Percentiles rank a stretch among this genome's conserved stretches.
phyloP scores from a whole-genome alignment of 1,139 yeast species.

The Blastobotrys malaysiensis region DNA sequence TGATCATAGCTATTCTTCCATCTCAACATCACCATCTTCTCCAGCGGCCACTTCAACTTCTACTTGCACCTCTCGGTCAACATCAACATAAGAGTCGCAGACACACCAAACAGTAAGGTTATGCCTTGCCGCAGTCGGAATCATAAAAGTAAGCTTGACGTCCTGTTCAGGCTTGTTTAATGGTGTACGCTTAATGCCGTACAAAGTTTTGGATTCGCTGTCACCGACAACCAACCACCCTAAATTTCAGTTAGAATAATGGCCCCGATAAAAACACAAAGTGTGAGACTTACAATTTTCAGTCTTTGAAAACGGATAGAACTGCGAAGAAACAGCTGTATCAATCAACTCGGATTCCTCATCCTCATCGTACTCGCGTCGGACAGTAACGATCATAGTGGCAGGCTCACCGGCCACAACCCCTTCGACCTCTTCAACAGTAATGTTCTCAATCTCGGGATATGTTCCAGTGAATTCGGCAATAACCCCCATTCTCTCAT shows the following conservation, averaged over 20 bases:
- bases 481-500: conserved; percentile 50
- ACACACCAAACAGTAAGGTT: conserved; percentile 72
- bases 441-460: conserved; percentile 75
- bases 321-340: conserved; percentile 46
- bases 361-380: conserved; percentile 53
- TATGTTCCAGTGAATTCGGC: conserved; percentile 87
- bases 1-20: conserved; percentile 11
- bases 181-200: conserved; percentile 64
- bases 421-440: conserved; percentile 40
- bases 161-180: conserved; percentile 44
- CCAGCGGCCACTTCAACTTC: conserved; percentile 41
- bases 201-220: conserved; percentile 50
- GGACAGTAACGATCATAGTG: conserved; percentile 48
- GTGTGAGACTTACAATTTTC: conserved; percentile 40
- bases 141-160: conserved; percentile 32
- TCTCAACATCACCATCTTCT: conserved; percentile 27
- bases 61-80: conserved; percentile 71
- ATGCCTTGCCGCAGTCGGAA: conserved; percentile 59
- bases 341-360: conserved; percentile 55
- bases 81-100: conserved; percentile 87
- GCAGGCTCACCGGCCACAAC: conserved; percentile 44
- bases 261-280: conserved; percentile 1
- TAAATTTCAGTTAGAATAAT: conserved; percentile 5
- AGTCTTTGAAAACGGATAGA: conserved; percentile 52
- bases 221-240: conserved; percentile 84